Evolutionary conservation across 352 stramenopile species (phyloP).

Genomic region (Phytophthora pseudosyringae): DNA sequence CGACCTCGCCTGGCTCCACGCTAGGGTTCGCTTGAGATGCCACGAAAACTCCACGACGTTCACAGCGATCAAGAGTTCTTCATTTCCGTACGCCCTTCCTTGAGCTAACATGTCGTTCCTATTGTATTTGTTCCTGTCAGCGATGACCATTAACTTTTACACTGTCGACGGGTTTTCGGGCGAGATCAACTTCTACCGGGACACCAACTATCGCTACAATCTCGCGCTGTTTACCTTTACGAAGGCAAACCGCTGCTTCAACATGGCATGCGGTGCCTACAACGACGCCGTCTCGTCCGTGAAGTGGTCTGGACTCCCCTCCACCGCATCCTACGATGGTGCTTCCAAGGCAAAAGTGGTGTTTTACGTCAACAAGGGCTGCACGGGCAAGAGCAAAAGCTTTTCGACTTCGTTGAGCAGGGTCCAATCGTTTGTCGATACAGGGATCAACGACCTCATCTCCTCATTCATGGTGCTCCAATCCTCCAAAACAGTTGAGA

Average conservation of each 20-base stretch:
- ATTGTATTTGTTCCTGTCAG: neutral
- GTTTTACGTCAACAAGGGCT: constrained; percentile 20
- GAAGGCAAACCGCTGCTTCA: constrained; percentile 29
- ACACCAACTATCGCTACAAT: constrained; percentile 16
- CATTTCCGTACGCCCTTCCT: neutral
- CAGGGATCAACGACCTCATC: constrained; percentile 18
- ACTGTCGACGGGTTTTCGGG: constrained; percentile 5
- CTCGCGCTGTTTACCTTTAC: constrained; percentile 16
- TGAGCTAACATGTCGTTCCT: neutral
- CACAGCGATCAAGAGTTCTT: neutral
- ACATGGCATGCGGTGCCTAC: constrained; percentile 15
- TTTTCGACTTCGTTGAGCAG: constrained; percentile 7
- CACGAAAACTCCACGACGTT: no score
- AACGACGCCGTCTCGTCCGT: constrained; percentile 25
- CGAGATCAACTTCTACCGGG: constrained; percentile 19
- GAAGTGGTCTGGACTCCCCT: constrained; percentile 24
- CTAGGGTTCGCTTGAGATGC: no score
- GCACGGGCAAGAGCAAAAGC: constrained; percentile 17
- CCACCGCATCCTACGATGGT: constrained; percentile 4
- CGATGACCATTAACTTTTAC: neutral
- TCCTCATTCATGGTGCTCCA: constrained; percentile 30
- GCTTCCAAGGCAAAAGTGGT: constrained; percentile 10
- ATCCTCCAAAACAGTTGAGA: constrained; percentile 12
- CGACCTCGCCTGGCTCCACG: neutral
- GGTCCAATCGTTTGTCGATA: constrained; percentile 14